phyloP scores from a whole-genome alignment of 2,329 filamentous ascomycete genomes.

The Ustulina deusta region DNA sequence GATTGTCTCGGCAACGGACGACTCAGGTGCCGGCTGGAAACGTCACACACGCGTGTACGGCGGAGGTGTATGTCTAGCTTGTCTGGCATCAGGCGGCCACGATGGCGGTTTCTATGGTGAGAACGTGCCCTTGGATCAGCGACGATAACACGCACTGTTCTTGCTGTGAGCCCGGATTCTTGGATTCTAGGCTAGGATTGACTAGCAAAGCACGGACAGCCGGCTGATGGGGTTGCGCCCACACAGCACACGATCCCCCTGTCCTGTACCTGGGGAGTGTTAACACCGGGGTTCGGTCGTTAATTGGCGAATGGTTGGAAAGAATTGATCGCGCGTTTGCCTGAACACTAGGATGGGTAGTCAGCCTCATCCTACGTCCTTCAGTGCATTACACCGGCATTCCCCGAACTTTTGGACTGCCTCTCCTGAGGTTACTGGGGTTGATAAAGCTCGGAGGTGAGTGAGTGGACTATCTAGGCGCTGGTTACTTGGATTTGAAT shows the following conservation, averaged over 20 bases:
- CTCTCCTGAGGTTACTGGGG: conserved; percentile 14
- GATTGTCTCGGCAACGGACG: conserved; percentile 62
- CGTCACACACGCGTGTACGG: conserved; percentile 71
- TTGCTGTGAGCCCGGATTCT: conserved; percentile 12
- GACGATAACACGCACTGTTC: conserved; percentile 52
- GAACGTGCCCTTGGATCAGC: conserved; percentile 65
- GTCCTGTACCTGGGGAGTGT: conserved; percentile 15
- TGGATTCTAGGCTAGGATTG: conserved; percentile 16
- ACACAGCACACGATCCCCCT: conserved; percentile 28
- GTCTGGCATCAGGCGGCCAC: conserved; percentile 60
- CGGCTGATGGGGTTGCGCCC: conserved; percentile 7
- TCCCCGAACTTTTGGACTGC: conserved; percentile 16
- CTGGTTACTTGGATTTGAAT: conserved; percentile 36
- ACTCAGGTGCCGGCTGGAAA: conserved; percentile 64
- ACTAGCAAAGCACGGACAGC: conserved; percentile 20
- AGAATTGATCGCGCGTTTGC: conserved; percentile 18
- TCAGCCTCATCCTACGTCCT: conserved; percentile 32
- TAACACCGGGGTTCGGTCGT: conserved; percentile 27
- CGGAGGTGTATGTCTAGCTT: conserved; percentile 68
- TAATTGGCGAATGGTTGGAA: conserved; percentile 32
- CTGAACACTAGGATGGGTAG: conserved; percentile 12
- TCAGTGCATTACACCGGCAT: conserved; percentile 16
- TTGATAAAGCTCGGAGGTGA: conserved; percentile 16
- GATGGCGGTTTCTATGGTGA: conserved; percentile 65
- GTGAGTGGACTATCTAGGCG: conserved; percentile 22